Evolutionary conservation across 805 yeast genomes (phyloP).

Genomic region (Yamadazyma tumulicola): DNA sequence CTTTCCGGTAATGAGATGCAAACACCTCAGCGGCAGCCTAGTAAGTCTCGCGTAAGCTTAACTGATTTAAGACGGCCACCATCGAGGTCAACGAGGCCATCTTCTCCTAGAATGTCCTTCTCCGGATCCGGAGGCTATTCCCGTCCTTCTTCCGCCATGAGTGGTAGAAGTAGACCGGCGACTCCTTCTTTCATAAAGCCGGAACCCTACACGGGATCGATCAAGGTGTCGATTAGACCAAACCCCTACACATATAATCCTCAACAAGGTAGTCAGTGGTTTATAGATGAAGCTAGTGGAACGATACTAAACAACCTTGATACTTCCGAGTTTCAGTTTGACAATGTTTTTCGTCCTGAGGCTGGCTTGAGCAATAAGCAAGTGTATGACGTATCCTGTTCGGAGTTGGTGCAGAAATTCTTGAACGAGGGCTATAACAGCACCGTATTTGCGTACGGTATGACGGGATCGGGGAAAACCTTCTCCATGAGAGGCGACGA

Average conservation of each 20-base stretch:
- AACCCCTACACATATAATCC: constrained; percentile 51
- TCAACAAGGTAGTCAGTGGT: constrained; percentile 40
- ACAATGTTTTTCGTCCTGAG: constrained; percentile 67
- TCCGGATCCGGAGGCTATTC: constrained; percentile 13
- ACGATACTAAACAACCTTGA: constrained; percentile 49
- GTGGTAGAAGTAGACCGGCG: constrained; percentile 27
- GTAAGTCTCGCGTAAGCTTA: constrained; percentile 15
- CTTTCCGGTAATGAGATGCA: too few species aligned
- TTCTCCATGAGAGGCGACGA: constrained; percentile 76
- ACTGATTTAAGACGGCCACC: constrained; percentile 22
- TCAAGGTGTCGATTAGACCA: constrained; percentile 74
- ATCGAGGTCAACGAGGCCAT: constrained; percentile 19
- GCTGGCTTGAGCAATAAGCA: constrained; percentile 44
- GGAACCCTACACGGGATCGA: constrained; percentile 63
- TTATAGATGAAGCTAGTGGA: constrained; percentile 34
- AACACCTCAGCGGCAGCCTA: constrained; percentile 14
- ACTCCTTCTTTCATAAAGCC: constrained; percentile 30
- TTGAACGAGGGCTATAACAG: constrained; percentile 73
- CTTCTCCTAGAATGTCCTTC: constrained; percentile 6
- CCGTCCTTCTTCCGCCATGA: constrained; percentile 35
- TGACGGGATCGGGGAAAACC: constrained; percentile 93
- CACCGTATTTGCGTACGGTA: constrained; percentile 90
- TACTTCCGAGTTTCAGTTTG: constrained; percentile 65
- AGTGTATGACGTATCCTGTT: constrained; percentile 58
- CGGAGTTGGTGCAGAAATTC: constrained; percentile 51